Evolutionary conservation across 768 basidiomycete species (phyloP).

Genomic region (Podaxis sp.): DNA sequence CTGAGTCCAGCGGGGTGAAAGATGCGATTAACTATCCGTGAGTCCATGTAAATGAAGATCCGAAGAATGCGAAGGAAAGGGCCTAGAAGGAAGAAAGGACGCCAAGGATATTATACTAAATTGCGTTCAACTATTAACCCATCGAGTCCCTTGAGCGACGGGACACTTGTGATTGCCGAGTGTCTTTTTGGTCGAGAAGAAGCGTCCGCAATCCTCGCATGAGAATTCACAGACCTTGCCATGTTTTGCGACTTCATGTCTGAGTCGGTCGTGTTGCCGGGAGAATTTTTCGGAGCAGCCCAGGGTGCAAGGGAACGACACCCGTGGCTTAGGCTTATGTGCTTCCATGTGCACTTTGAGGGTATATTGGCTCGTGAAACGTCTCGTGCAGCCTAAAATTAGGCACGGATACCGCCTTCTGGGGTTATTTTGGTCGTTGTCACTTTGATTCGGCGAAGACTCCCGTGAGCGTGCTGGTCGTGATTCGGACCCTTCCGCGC

Average conservation of each 20-base stretch:
- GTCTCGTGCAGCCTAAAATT: constrained; percentile 43
- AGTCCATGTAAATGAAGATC: not conserved
- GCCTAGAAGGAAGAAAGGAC: constrained; percentile 4
- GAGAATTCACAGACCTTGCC: constrained; percentile 54
- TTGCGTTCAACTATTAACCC: constrained; percentile 35
- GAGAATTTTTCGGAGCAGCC: constrained; percentile 56
- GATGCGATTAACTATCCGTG: constrained; percentile 1
- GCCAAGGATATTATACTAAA: not conserved
- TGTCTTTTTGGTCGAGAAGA: constrained; percentile 53
- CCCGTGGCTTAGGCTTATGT: constrained; percentile 50
- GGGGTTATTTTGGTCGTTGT: constrained; percentile 30
- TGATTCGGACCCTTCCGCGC: constrained; percentile 22
- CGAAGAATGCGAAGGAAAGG: constrained; percentile 6
- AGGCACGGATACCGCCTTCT: constrained; percentile 47
- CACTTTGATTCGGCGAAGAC: constrained; percentile 29
- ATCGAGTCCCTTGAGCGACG: constrained; percentile 45
- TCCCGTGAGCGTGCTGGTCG: constrained; percentile 29
- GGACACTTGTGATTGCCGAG: constrained; percentile 57
- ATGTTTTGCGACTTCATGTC: constrained; percentile 59
- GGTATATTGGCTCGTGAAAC: constrained; percentile 54
- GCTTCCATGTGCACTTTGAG: constrained; percentile 55
- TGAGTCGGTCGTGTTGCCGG: constrained; percentile 53
- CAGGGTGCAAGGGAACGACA: constrained; percentile 48
- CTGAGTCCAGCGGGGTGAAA: not conserved
- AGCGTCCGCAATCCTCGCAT: constrained; percentile 49